Percentiles rank a stretch among this genome's conserved stretches.
Evolutionary conservation across 1,284 basidiomycete genomes (phyloP).

Genomic region (Entoloma clypeatum): DNA sequence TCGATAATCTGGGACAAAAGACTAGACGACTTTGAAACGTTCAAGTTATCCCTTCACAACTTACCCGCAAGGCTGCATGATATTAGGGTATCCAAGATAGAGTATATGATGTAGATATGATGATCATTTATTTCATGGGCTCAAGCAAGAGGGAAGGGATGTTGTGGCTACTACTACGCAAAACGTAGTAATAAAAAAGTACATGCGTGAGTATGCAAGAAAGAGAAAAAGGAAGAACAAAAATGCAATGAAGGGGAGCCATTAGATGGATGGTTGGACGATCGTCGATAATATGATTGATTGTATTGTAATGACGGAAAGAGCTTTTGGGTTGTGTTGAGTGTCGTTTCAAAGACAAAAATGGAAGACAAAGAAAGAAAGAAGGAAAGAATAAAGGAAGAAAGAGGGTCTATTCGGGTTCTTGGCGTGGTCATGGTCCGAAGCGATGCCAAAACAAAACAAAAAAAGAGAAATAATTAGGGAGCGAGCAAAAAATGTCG

Average conservation of each 20-base stretch:
- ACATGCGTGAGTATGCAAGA: constrained; percentile 20
- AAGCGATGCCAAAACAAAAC: constrained; percentile 7
- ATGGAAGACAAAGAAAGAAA: constrained; percentile 1
- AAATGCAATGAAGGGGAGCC: constrained; percentile 17
- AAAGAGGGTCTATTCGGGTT: background rate
- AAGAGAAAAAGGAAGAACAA: constrained; percentile 17
- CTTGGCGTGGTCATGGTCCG: constrained; percentile 6
- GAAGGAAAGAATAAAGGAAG: background rate
- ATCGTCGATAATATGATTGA: constrained; percentile 16
- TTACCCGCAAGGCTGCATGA: too few species aligned
- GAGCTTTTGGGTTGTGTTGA: background rate
- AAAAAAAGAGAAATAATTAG: constrained; percentile 8
- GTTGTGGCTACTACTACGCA: too few species aligned
- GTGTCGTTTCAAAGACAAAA: background rate
- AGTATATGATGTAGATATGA: too few species aligned
- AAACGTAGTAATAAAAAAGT: too few species aligned
- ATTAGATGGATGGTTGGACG: constrained; percentile 16
- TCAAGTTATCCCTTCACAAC: too few species aligned
- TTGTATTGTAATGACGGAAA: background rate
- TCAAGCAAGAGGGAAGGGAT: too few species aligned
- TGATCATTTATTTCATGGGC: too few species aligned
- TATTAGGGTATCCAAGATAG: too few species aligned
- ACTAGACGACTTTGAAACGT: too few species aligned
- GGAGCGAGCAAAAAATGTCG: constrained; percentile 8
- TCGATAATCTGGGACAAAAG: too few species aligned